Evolutionary conservation across 1,284 basidiomycete species (phyloP).

Genomic region (Rhodotorula sp.): DNA sequence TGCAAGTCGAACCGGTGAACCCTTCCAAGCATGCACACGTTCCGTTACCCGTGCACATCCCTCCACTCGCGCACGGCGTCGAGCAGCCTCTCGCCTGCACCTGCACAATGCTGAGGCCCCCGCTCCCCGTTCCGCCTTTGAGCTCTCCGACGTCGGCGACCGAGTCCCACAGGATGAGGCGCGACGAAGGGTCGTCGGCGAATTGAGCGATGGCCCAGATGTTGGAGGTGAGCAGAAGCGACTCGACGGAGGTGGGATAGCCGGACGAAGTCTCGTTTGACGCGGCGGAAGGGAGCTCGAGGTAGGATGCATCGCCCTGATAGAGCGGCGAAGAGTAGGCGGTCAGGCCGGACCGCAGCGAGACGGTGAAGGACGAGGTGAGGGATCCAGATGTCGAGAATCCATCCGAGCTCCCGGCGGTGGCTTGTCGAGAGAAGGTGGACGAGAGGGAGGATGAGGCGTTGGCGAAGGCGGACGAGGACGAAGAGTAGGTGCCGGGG

Average conservation of each 20-base stretch:
- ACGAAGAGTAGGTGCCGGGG: constrained; percentile 42
- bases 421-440: neutral
- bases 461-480: constrained; percentile 15
- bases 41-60: constrained; percentile 67
- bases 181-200: constrained; percentile 10
- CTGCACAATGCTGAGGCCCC: constrained; percentile 13
- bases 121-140: constrained; percentile 10
- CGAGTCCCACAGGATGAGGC: constrained; percentile 39
- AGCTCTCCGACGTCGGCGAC: constrained; percentile 37
- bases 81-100: constrained; percentile 40
- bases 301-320: constrained; percentile 23
- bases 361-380: constrained; percentile 25
- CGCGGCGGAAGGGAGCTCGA: constrained; percentile 20
- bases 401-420: constrained; percentile 7
- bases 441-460: constrained; percentile 30
- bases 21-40: constrained; percentile 69
- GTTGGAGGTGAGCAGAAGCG: constrained; percentile 30
- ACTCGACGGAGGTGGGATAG: neutral
- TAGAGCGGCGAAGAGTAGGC: constrained; percentile 38
- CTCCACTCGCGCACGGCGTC: constrained; percentile 64
- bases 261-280: neutral
- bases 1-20: constrained; percentile 71
- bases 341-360: constrained; percentile 22
- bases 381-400: constrained; percentile 34
- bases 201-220: constrained; percentile 26